These are phyloP conservation scores for Starmera stellimalicola DNA, from an alignment of 1,139 yeast species.

Conservation along the genomic window DNA sequence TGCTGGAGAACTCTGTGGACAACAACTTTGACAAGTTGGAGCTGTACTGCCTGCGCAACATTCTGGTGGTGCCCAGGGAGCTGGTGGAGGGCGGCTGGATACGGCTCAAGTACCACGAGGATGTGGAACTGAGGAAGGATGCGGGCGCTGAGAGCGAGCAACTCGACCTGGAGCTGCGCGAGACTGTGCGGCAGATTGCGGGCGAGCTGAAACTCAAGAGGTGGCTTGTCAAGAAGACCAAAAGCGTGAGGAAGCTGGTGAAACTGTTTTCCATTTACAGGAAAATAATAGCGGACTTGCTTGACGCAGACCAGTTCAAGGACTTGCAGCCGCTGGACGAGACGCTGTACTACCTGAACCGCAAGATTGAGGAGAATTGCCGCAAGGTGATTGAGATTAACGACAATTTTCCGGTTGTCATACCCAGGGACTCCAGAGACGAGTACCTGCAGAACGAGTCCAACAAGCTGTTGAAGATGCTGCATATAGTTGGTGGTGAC, in stretches of 20 bases:
- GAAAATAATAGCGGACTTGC: slow-evolving; percentile 25
- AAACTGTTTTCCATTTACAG: slow-evolving; percentile 26
- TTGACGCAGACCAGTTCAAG: slow-evolving; percentile 26
- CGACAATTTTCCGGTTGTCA: slow-evolving; percentile 5
- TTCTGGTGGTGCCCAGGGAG: slow-evolving; percentile 64
- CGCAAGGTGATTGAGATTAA: slow-evolving; percentile 20
- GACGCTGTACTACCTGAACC: slow-evolving; percentile 36
- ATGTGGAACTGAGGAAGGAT: slow-evolving; percentile 29
- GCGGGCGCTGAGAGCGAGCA: too few species aligned
- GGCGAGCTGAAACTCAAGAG: slow-evolving; percentile 36
- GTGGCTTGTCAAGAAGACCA: slow-evolving; percentile 29
- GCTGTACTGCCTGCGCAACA: slow-evolving; percentile 69
- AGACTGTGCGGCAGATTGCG: slow-evolving; percentile 33
- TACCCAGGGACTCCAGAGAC: slow-evolving; percentile 14
- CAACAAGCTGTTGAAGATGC: slow-evolving; percentile 13
- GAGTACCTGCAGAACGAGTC: slow-evolving; percentile 19
- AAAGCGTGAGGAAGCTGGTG: slow-evolving; percentile 28
- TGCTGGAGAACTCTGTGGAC: slow-evolving; percentile 73
- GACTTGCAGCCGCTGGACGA: slow-evolving; percentile 46
- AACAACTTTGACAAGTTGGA: slow-evolving; percentile 82
- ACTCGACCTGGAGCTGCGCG: slow-evolving; percentile 31
- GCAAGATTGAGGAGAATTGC: slow-evolving; percentile 29
- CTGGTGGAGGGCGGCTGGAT: slow-evolving; percentile 61
- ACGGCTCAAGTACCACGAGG: slow-evolving; percentile 59
- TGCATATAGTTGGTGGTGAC: slow-evolving; percentile 1